A percentile compares a stretch with the other conserved stretches of the same genome.
Evolutionary conservation across 1,284 basidiomycete species (phyloP).

Genomic region (Stygiomarasmius scandens): DNA sequence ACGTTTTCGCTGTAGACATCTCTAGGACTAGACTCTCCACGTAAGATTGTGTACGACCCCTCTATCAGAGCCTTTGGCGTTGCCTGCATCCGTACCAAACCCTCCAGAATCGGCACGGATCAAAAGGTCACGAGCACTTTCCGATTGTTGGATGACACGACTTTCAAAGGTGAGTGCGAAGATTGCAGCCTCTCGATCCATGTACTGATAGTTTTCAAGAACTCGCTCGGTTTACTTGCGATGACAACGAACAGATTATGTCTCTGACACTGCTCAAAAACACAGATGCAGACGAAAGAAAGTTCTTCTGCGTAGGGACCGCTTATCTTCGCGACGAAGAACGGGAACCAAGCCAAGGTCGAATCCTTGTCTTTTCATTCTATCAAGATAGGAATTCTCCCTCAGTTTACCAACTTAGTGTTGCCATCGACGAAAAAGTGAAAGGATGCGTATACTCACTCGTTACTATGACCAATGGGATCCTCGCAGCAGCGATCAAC

Average conservation of each 20-base stretch:
- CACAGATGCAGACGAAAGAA: slow-evolving; percentile 30
- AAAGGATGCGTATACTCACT: slow-evolving; percentile 68
- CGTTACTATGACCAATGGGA: slow-evolving; percentile 39
- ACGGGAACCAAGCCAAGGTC: slow-evolving; percentile 60
- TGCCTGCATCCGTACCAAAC: slow-evolving; percentile 54
- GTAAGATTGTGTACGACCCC: slow-evolving; percentile 61
- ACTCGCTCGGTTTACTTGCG: slow-evolving; percentile 54
- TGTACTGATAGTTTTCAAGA: slow-evolving; percentile 35
- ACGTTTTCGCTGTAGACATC: slow-evolving; percentile 49
- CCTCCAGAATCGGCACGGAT: slow-evolving; percentile 56
- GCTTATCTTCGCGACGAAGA: slow-evolving; percentile 52
- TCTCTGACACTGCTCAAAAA: slow-evolving; percentile 49
- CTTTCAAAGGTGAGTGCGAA: slow-evolving; percentile 60
- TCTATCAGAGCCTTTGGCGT: slow-evolving; percentile 64
- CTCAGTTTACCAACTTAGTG: slow-evolving; percentile 32
- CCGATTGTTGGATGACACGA: slow-evolving; percentile 66
- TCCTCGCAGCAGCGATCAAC: slow-evolving; percentile 73
- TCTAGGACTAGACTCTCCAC: slow-evolving; percentile 69
- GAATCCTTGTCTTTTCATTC: slow-evolving; percentile 51
- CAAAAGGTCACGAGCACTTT: slow-evolving; percentile 57
- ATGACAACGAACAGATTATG: slow-evolving; percentile 61
- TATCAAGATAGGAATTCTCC: slow-evolving; percentile 30
- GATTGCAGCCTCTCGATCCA: not conserved
- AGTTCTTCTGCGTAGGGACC: slow-evolving; percentile 64
- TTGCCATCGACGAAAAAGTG: slow-evolving; percentile 44